Base-by-base conservation (phyloP, 1,139 yeast genomes). In the Petasospora fabianii region DNA sequence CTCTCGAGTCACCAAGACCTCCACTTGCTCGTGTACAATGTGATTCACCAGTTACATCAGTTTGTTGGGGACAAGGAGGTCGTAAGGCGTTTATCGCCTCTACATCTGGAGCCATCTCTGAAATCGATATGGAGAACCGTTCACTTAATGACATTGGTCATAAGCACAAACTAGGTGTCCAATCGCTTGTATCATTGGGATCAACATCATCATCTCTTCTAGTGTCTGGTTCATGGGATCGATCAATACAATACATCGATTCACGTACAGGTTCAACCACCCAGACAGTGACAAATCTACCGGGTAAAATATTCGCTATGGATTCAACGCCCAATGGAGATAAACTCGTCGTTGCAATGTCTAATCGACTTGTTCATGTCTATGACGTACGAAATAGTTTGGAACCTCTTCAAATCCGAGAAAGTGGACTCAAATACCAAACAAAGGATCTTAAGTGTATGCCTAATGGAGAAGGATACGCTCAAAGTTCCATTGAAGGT, bases 401-500 rank as follows among this genome's bases (percentile, higher is more conserved):
- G 3, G 53, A 50, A 18, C 85, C 83, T 0, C 43, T 70, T 27
- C 77, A 73, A 48, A 60, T 65, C 8, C 65, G 87, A 32, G 87
- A 84, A 44, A 75, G 84, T 36, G 90, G 95, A 0, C 69, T 87
- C 40, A 78, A 80, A 51, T 80, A 77, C 54, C 94, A 85, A 58
- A 78, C 86, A 3, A 67, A 80, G 35, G 77, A 77, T 28, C 54
- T 87, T 20, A 69, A 70, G 46, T 68, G 82, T 36, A 70, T 80
- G 48, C 85, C 87, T 0, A 56, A 64, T 37, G 75, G 75, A 3
- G 63, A 66, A 30, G 95, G 95, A 0, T 87, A 79, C 58, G 88
- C 85, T 0, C 73, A 83, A 29, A 71, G 90, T n/a, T 82, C 95
- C 3, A 72, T 87, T 12, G 97, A 88, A 52, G 97, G 97, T 0